A percentile compares a stretch with the other conserved stretches of the same genome.
These are phyloP conservation scores for Circinella umbellata DNA, from an alignment of 371 early-diverging fungal genomes.

Conservation along the genomic window DNA sequence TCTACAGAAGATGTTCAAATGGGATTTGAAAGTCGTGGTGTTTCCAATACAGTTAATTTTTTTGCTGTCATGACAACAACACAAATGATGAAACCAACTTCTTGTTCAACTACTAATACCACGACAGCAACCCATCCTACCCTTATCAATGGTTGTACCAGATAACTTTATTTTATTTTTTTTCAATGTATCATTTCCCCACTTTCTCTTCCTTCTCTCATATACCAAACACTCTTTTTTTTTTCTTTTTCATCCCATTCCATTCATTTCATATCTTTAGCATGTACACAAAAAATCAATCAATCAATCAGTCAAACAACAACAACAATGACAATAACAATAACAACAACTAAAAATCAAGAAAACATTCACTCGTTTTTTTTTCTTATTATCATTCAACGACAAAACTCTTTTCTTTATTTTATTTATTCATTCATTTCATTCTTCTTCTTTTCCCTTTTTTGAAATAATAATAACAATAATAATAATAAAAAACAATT, in stretches of 20 bases:
- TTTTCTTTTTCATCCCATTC: not conserved
- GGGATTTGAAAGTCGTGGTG: conserved; percentile 81
- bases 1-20: conserved; percentile 88
- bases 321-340: too few relatives aligned
- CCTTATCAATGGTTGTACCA: conserved; percentile 2
- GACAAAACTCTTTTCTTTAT: too few relatives aligned
- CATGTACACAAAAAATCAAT: too few relatives aligned
- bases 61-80: conserved; percentile 27
- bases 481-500: too few relatives aligned
- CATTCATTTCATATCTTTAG: not conserved
- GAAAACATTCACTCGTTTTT: too few relatives aligned
- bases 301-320: too few relatives aligned
- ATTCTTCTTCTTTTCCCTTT: too few relatives aligned
- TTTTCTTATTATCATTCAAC: too few relatives aligned
- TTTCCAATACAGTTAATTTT: conserved; percentile 43
- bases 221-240: not conserved
- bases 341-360: too few relatives aligned
- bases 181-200: not conserved
- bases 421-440: too few relatives aligned
- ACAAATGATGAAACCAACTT: not conserved
- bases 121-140: not conserved
- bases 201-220: not conserved
- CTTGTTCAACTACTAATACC: not conserved
- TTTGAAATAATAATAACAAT: too few relatives aligned
- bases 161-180: not conserved